Evolutionary conservation across 2,329 filamentous ascomycete genomes (phyloP).

Genomic region (Knufia fluminis): DNA sequence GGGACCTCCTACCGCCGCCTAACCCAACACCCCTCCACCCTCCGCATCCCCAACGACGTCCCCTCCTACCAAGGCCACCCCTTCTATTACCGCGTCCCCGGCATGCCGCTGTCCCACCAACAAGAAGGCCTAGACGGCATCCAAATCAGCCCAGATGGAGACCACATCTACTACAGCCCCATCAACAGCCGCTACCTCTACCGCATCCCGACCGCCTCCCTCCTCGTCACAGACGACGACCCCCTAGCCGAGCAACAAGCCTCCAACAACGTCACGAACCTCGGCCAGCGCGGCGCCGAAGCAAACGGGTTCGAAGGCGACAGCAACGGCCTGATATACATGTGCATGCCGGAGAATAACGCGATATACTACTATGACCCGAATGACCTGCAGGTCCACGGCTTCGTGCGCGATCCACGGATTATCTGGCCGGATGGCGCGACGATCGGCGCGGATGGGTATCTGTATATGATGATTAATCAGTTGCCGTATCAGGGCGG

Average conservation of each 20-base stretch:
- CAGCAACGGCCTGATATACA: constrained; percentile 36
- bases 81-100: constrained; percentile 25
- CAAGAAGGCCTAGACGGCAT: constrained; percentile 30
- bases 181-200: constrained; percentile 30
- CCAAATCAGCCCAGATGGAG: constrained; percentile 27
- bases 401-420: constrained; percentile 35
- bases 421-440: constrained; percentile 39
- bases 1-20: constrained; percentile 19
- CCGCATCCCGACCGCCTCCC: constrained; percentile 29
- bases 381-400: constrained; percentile 28
- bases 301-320: constrained; percentile 40
- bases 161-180: constrained; percentile 37
- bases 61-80: constrained; percentile 29
- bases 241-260: constrained; percentile 33
- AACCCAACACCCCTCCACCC: constrained; percentile 19
- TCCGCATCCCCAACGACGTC: constrained; percentile 25
- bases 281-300: constrained; percentile 38
- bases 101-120: constrained; percentile 23
- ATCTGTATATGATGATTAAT: constrained; percentile 43
- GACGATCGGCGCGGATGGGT: constrained; percentile 35
- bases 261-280: constrained; percentile 37
- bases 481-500: constrained; percentile 40
- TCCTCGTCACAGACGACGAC: constrained; percentile 27
- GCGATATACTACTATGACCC: constrained; percentile 39
- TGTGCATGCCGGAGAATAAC: constrained; percentile 40